Percentiles rank a stretch among this genome's conserved stretches.
phyloP scores from a whole-genome alignment of 2,329 filamentous ascomycete species.

The Xylaria sp. region DNA sequence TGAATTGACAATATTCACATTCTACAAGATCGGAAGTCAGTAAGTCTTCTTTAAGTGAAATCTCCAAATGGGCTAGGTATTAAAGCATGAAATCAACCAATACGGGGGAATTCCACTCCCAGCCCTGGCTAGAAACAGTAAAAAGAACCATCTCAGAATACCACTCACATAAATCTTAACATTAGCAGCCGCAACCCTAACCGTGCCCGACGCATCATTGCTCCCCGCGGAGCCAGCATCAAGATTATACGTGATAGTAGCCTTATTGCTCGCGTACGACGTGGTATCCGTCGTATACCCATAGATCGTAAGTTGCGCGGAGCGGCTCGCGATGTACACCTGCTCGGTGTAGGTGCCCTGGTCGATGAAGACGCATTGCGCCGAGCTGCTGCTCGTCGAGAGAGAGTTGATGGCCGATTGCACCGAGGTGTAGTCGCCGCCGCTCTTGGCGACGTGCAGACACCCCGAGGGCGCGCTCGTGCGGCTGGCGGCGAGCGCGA shows the following conservation, averaged over 20 bases:
- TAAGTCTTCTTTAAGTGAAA: background rate
- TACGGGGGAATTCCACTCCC: background rate
- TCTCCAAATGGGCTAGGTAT: background rate
- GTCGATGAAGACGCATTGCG: conserved; percentile 70
- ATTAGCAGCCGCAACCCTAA: conserved; percentile 59
- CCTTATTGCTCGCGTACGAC: conserved; percentile 66
- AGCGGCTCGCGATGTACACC: conserved; percentile 62
- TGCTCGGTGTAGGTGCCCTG: conserved; percentile 71
- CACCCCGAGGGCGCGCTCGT: conserved; percentile 60
- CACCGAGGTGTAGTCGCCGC: conserved; percentile 55
- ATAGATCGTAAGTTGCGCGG: conserved; percentile 64
- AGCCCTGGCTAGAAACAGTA: background rate
- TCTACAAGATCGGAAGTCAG: conserved; percentile 47
- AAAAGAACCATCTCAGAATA: background rate
- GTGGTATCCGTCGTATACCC: conserved; percentile 67
- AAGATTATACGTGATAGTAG: conserved; percentile 61
- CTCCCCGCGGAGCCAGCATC: conserved; percentile 59
- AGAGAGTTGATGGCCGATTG: conserved; percentile 69
- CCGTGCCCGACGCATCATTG: conserved; percentile 64
- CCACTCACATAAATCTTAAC: conserved; percentile 64
- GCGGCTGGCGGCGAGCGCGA: conserved; percentile 48
- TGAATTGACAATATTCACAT: conserved; percentile 64
- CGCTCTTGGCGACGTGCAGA: conserved; percentile 58
- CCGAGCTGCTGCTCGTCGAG: conserved; percentile 59
- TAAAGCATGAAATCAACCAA: background rate